Base-by-base conservation (phyloP, 2,329 filamentous ascomycete species). In the Verticillium alfalfae region DNA sequence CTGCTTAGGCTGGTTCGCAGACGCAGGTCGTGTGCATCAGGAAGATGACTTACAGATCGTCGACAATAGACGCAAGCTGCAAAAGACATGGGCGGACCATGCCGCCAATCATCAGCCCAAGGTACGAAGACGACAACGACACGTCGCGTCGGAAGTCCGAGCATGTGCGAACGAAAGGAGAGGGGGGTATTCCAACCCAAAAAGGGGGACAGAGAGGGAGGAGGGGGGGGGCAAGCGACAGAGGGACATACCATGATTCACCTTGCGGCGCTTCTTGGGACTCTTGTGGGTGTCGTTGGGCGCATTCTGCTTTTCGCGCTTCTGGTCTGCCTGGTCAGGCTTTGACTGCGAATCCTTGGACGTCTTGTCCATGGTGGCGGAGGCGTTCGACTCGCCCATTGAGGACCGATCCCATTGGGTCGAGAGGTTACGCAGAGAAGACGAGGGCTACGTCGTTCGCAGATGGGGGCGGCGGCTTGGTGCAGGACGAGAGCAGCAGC, bases 51-150 rank as follows among this genome's bases (percentile, higher is more conserved):
- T 87, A 93, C 90, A 85, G 91, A 94, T 86, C 91, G 87, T 77
- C 91, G 89, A 79, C 91, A 94, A 79, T 94, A 94, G 73, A 94
- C 89, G 80, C 91, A 94, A 73, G 91, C 91, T 94, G 80, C 77
- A 81, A 73, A 74, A 74, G 22, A 10, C 31, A 36, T 22, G n/a
- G 34, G 58, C 36, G 31, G 45, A 45, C n/a, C 45, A 79, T 72
- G 75, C 73, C 70, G 71, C 70, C 67, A 73, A 71, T 69, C 75
- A 72, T 76, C 73, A 74, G 70, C 70, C 68, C 69, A 66, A 65
- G 62, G 60, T 61, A 62, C 31, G 55, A 34, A 37, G 36, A 37
- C 36, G 36, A 37, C 36, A 61, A 37, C 34, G 57, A 73, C 66
- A 74, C 26, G 26, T 71, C 71, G 67, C 26, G 26, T 71, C 71